These are phyloP conservation scores for Westerdykella sp. DNA, from an alignment of 2,329 filamentous ascomycete species.

Conservation along the genomic window DNA sequence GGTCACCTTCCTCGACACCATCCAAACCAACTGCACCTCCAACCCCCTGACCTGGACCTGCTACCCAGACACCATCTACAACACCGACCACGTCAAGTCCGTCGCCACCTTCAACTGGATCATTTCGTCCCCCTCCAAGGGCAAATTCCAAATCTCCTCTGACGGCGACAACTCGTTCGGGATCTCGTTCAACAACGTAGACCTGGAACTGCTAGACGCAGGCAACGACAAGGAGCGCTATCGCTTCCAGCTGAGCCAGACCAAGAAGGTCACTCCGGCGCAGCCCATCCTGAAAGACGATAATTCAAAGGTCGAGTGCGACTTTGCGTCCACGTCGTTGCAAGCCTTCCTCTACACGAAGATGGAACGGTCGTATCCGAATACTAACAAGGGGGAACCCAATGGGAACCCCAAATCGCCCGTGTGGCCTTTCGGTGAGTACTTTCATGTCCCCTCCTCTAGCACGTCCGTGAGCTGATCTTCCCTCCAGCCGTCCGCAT, in stretches of 20 bases:
- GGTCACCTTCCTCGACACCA: slow-evolving; percentile 51
- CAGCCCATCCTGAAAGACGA: slow-evolving; percentile 38
- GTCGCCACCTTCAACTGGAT: slow-evolving; percentile 57
- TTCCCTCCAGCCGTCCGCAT: slow-evolving; percentile 46
- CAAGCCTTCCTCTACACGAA: slow-evolving; percentile 57
- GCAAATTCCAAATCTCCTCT: slow-evolving; percentile 50
- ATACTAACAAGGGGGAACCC: slow-evolving; percentile 22
- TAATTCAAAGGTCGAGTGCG: slow-evolving; percentile 50
- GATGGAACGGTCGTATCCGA: slow-evolving; percentile 38
- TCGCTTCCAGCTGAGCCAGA: slow-evolving; percentile 50
- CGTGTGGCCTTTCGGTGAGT: slow-evolving; percentile 34
- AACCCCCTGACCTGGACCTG: slow-evolving; percentile 57
- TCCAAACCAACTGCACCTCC: slow-evolving; percentile 53
- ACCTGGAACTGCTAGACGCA: slow-evolving; percentile 46
- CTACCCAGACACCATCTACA: slow-evolving; percentile 52
- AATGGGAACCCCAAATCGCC: slow-evolving; percentile 27
- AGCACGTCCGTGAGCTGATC: neutral
- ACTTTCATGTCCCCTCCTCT: neutral
- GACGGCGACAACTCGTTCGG: slow-evolving; percentile 50
- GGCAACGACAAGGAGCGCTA: slow-evolving; percentile 51
- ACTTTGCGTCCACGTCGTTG: slow-evolving; percentile 52
- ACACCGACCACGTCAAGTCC: slow-evolving; percentile 35
- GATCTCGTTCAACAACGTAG: slow-evolving; percentile 50
- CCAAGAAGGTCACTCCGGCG: slow-evolving; percentile 49
- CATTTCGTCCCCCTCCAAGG: slow-evolving; percentile 41